Evolutionary conservation across 495 filamentous ascomycete species (phyloP).

Genomic region (Trichoderma parareesei): DNA sequence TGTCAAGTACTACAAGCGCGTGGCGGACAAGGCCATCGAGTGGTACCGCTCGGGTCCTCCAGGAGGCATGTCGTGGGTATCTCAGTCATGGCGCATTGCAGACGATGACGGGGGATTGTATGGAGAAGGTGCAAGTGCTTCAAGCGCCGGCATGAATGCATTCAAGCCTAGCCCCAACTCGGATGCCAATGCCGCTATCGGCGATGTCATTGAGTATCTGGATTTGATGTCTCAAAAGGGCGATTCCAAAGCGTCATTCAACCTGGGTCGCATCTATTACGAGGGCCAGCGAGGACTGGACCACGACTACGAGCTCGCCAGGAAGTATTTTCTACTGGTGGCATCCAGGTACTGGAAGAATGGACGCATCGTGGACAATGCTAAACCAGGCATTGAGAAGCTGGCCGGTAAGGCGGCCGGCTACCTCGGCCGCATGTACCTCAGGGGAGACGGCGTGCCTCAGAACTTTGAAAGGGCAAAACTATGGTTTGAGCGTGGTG

Average conservation of each 20-base stretch:
- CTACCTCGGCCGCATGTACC: conserved; percentile 84
- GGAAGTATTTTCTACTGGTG: conserved; percentile 74
- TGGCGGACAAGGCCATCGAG: conserved; percentile 85
- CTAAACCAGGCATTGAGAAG: conserved; percentile 59
- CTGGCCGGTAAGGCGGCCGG: conserved; percentile 83
- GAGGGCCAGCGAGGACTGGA: conserved; percentile 73
- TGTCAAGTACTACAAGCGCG: conserved; percentile 79
- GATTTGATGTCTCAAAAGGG: conserved; percentile 92
- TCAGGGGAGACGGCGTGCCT: conserved; percentile 82
- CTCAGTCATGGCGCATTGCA: conserved; percentile 69
- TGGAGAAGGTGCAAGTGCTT: conserved; percentile 87
- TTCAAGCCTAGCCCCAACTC: conserved; percentile 59
- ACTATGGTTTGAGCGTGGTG: conserved; percentile 81
- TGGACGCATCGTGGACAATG: conserved; percentile 33
- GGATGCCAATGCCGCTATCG: conserved; percentile 71
- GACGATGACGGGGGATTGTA: conserved; percentile 92
- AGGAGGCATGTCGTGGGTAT: conserved; percentile 69
- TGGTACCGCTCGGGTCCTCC: conserved; percentile 86
- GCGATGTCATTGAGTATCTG: conserved; percentile 91
- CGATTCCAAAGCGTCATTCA: conserved; percentile 86
- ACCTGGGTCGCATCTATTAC: conserved; percentile 80
- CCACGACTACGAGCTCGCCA: conserved; percentile 64
- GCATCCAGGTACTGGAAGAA: conserved; percentile 84
- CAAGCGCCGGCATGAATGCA: conserved; percentile 81
- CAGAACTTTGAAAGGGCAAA: conserved; percentile 69